Conservation (phyloP, 768 basidiomycete genomes). For the Lactifluus piperatus region DNA sequence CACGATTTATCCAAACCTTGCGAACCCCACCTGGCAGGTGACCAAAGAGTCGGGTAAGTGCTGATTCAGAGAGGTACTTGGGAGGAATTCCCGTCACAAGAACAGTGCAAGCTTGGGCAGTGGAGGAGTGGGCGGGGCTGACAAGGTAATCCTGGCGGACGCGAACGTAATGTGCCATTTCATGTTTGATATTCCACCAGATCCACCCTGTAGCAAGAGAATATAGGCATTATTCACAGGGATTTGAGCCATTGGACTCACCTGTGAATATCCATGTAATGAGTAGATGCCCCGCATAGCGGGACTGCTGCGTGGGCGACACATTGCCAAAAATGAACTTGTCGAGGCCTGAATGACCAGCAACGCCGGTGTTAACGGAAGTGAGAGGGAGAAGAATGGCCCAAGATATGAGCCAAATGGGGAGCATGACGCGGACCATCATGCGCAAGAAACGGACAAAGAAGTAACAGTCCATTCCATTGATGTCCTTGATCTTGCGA, state of each 20-base stretch:
- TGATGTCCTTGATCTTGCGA: constrained; percentile 49
- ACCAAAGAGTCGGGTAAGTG: constrained; percentile 59
- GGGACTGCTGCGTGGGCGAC: constrained; percentile 34
- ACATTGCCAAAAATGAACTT: constrained; percentile 81
- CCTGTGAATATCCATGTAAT: constrained; percentile 75
- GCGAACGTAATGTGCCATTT: constrained; percentile 74
- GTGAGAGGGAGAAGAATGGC: constrained; percentile 71
- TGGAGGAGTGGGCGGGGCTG: constrained; percentile 58
- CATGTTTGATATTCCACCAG: constrained; percentile 68
- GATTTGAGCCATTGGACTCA: constrained; percentile 29
- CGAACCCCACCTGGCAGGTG: constrained; percentile 85
- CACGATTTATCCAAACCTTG: constrained; percentile 86
- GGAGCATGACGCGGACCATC: constrained; percentile 73
- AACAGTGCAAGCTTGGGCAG: constrained; percentile 84
- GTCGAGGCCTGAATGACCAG: constrained; percentile 49
- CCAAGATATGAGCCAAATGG: constrained; percentile 93
- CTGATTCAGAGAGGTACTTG: constrained; percentile 63
- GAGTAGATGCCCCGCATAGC: constrained; percentile 76
- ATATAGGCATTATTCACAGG: neutral
- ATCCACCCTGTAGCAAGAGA: constrained; percentile 56
- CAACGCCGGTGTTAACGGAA: constrained; percentile 41
- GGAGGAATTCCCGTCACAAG: constrained; percentile 85
- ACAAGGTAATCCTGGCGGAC: constrained; percentile 80
- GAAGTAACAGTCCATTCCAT: constrained; percentile 89
- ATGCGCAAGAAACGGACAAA: constrained; percentile 85